phyloP scores from a whole-genome alignment of 2,329 filamentous ascomycete genomes.

The Sarocladium kiliense region DNA sequence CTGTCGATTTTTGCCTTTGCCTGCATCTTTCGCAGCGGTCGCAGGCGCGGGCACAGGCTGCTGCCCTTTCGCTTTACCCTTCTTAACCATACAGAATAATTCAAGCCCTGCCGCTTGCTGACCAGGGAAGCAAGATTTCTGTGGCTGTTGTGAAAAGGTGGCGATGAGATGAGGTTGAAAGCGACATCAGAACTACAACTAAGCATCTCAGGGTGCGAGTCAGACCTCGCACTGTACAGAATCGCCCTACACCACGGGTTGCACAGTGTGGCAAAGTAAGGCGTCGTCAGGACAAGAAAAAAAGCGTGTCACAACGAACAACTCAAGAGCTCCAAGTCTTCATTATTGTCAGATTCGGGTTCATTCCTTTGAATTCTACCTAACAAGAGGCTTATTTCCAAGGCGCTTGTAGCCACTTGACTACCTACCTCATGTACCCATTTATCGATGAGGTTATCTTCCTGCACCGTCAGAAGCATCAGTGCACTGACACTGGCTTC shows the following conservation, averaged over 20 bases:
- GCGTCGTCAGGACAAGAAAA: too few species aligned
- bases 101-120: background rate
- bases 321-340: too few species aligned
- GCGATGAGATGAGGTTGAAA: background rate
- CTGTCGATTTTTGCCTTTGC: slow-evolving; percentile 36
- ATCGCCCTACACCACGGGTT: background rate
- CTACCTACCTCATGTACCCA: background rate
- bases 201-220: background rate
- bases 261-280: background rate
- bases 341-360: background rate
- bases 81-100: slow-evolving; percentile 39
- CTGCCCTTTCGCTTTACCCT: slow-evolving; percentile 46
- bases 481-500: slow-evolving; percentile 24
- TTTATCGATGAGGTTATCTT: background rate
- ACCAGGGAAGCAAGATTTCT: background rate
- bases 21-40: slow-evolving; percentile 42
- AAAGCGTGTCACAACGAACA: too few species aligned
- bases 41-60: slow-evolving; percentile 28
- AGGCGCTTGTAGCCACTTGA: slow-evolving; percentile 7
- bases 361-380: background rate
- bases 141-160: background rate
- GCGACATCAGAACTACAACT: background rate
- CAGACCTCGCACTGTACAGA: background rate
- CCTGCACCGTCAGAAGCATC: slow-evolving; percentile 14
- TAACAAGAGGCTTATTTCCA: background rate